These are phyloP conservation scores for Zygotorulaspora mrakii DNA, from an alignment of 1,139 yeast genomes.

Conservation along the genomic window DNA sequence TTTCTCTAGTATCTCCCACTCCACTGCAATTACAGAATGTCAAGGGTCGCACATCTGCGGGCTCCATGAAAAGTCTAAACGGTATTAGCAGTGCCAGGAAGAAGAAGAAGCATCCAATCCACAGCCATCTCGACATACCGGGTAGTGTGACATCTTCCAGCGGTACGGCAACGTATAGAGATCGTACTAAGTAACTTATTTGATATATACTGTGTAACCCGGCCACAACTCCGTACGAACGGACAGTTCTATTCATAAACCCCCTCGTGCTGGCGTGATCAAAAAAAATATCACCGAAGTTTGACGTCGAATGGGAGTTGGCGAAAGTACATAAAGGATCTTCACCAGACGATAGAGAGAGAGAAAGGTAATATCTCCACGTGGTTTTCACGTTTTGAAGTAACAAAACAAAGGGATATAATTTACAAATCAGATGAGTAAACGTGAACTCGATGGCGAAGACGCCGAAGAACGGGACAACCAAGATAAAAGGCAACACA, in stretches of 20 bases:
- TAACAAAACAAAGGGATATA: not conserved
- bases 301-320: slow-evolving; percentile 1
- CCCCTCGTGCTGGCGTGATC: not conserved
- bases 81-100: no score
- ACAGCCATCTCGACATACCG: slow-evolving; percentile 20
- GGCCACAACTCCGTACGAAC: no score
- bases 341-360: slow-evolving; percentile 1
- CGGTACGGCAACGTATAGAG: slow-evolving; percentile 11
- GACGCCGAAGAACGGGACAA: slow-evolving; percentile 5
- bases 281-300: slow-evolving; percentile 5
- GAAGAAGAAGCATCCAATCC: slow-evolving; percentile 15
- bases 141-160: slow-evolving; percentile 14
- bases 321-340: slow-evolving; percentile 5
- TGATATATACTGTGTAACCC: slow-evolving; percentile 1
- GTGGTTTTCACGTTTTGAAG: slow-evolving; percentile 18
- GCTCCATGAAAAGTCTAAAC: slow-evolving; percentile 11
- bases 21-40: not conserved
- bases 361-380: slow-evolving; percentile 8
- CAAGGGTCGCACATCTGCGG: slow-evolving; percentile 7
- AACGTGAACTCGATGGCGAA: slow-evolving; percentile 11
- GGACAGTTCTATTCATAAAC: no score
- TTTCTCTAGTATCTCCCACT: slow-evolving; percentile 3
- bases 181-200: slow-evolving; percentile 2
- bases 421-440: slow-evolving; percentile 8
- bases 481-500: slow-evolving; percentile 14